Base-by-base conservation (phyloP, 805 yeast genomes). In the Metschnikowia peoriensis region DNA sequence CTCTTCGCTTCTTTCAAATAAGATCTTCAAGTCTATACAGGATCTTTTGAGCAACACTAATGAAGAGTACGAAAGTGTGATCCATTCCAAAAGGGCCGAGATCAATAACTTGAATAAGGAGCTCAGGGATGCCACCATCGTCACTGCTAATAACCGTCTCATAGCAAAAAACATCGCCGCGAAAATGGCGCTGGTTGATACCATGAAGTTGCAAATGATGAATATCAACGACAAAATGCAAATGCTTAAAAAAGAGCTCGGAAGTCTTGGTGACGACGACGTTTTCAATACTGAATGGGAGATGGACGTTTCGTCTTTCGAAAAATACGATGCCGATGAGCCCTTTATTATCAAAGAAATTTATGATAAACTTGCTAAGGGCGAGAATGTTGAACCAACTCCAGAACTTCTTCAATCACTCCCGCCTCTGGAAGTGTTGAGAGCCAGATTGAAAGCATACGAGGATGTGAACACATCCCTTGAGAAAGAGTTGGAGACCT, bases 371-470 rank as follows among this genome's bases (percentile, higher is more conserved):
- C 68, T 88, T n/a, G 44, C 62, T 4, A 61, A 63, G 17, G 53
- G 66, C 40, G 70, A 67, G 56, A 49, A 62, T 11, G 57, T 65
- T 4, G 69, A 66, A 7, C 62, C 46, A 59, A 66, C 55, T n/a
- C 64, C 65, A 7, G 68, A 63, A 40, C 48, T 67, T 29, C 28
- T 69, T 44, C 50, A 52, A 9, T 67, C 66, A 28, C 65, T 84
- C 34, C 86, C 86, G 8, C 79, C 74, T 2, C 56, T 63, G 16
- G 59, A 65, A 9, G 77, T 88, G 1, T 70, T 91, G 15, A 79
- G 82, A 53, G 97, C 97, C 0, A 75, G 97, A 41, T 82, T 93
- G 41, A 78, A 79, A 44, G 96, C 97, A 1, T 93, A 93, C 69
- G 77, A 79, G 52, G 80, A 81, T 58, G 88, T 93, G 63, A 88